Conservation (phyloP, 2,329 filamentous ascomycete species). For the Aspergillus floridensis region DNA sequence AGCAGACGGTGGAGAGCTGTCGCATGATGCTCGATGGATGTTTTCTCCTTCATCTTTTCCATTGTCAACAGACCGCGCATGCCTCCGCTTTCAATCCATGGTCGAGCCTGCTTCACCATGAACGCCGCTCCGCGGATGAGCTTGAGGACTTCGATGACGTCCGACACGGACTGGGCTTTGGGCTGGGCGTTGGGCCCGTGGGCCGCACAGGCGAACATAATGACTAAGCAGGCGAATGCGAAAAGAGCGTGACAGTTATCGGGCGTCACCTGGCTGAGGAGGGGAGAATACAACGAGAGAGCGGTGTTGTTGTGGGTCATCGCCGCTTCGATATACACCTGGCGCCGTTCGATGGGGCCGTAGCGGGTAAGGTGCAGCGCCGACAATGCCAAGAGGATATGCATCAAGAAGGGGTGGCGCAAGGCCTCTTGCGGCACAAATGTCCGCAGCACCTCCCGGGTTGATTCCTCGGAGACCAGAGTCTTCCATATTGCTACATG, state of each 20-base stretch:
- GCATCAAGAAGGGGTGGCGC: slow-evolving; percentile 12
- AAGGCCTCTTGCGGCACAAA: slow-evolving; percentile 10
- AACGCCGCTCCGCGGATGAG: slow-evolving; percentile 9
- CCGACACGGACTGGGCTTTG: neutral
- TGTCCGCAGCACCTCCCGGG: slow-evolving; percentile 6
- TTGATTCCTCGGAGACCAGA: neutral
- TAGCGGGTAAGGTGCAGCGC: slow-evolving; percentile 9
- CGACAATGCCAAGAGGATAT: slow-evolving; percentile 12
- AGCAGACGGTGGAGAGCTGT: neutral
- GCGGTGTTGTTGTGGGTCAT: slow-evolving; percentile 12
- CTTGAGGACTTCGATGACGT: slow-evolving; percentile 13
- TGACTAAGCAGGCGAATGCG: slow-evolving; percentile 12
- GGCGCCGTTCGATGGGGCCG: neutral
- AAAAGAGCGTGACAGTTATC: slow-evolving; percentile 16
- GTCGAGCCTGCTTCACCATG: slow-evolving; percentile 8
- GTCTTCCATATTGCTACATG: slow-evolving; percentile 7
- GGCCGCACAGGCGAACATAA: slow-evolving; percentile 9
- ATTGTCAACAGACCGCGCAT: slow-evolving; percentile 5
- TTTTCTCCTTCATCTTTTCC: neutral
- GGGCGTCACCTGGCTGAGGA: slow-evolving; percentile 8
- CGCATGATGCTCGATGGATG: neutral
- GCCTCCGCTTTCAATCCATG: slow-evolving; percentile 13
- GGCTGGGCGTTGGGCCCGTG: neutral
- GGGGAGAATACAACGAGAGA: slow-evolving; percentile 9
- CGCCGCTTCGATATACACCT: slow-evolving; percentile 6